These are phyloP conservation scores for Nakazawaea sp. DNA, from an alignment of 805 yeast species.

Conservation along the genomic window DNA sequence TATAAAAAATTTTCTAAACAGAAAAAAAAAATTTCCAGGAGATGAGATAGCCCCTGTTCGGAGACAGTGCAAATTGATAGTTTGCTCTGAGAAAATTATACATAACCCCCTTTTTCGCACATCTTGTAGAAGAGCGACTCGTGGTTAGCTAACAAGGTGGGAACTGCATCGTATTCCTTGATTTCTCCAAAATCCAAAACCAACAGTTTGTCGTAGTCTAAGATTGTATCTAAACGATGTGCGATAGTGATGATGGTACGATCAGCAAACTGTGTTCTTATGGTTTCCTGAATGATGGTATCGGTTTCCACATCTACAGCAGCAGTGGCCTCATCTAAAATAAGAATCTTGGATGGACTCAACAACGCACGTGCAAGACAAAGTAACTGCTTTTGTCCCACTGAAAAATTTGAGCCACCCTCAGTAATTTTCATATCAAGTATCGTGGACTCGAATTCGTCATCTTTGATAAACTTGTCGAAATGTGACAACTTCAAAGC, in stretches of 20 bases:
- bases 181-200: conserved; percentile 71
- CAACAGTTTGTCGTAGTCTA: conserved; percentile 77
- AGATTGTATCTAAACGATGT: conserved; percentile 78
- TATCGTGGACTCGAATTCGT: conserved; percentile 15
- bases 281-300: conserved; percentile 70
- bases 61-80: no score
- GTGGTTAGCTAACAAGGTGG: conserved; percentile 33
- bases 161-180: conserved; percentile 73
- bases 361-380: conserved; percentile 80
- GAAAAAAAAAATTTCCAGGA: no score
- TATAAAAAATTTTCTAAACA: no score
- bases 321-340: conserved; percentile 85
- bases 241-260: conserved; percentile 87
- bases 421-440: conserved; percentile 50
- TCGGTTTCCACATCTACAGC: conserved; percentile 89
- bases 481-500: conserved; percentile 49
- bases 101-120: conserved; percentile 46
- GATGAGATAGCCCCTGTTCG: no score
- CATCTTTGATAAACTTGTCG: conserved; percentile 20
- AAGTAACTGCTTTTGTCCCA: conserved; percentile 80
- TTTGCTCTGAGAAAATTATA: no score
- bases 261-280: conserved; percentile 61
- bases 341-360: conserved; percentile 62
- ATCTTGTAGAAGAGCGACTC: conserved; percentile 43
- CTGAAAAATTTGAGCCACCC: conserved; percentile 76